A percentile compares a stretch with the other conserved stretches of the same genome.
Evolutionary conservation across 1,139 yeast genomes (phyloP).

Genomic region (Debaryomyces sp.): DNA sequence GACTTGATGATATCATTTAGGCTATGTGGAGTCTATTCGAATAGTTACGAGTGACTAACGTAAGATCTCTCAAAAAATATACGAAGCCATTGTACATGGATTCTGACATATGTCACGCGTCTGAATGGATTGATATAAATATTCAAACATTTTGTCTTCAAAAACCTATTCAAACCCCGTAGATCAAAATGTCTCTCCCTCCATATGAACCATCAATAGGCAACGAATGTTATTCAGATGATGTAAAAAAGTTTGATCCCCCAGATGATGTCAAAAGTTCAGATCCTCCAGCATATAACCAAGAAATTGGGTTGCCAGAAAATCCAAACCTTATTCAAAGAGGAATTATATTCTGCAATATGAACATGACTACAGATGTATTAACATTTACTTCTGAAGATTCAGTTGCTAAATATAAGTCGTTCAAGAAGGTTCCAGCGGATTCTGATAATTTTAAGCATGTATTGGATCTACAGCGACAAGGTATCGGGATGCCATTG

Average conservation of each 20-base stretch:
- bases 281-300: background rate
- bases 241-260: background rate
- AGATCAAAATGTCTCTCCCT: background rate
- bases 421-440: background rate
- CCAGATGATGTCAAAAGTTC: background rate
- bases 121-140: background rate
- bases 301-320: background rate
- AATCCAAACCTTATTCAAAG: background rate
- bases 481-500: background rate
- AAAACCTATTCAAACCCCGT: background rate
- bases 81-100: background rate
- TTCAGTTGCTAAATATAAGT: constrained; percentile 1
- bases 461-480: constrained; percentile 2
- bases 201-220: background rate
- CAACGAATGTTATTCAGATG: background rate
- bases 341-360: background rate
- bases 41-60: background rate
- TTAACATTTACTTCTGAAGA: background rate
- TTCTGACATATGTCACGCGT: background rate
- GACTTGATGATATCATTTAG: background rate
- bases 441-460: constrained; percentile 1
- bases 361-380: background rate
- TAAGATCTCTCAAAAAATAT: background rate
- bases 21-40: background rate
- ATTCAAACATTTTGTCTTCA: background rate